Evolutionary conservation across 148 eudicot species (phyloP), one percentile per base, ranked within the genome.

Genomic region (Linanthus parryae): DNA sequence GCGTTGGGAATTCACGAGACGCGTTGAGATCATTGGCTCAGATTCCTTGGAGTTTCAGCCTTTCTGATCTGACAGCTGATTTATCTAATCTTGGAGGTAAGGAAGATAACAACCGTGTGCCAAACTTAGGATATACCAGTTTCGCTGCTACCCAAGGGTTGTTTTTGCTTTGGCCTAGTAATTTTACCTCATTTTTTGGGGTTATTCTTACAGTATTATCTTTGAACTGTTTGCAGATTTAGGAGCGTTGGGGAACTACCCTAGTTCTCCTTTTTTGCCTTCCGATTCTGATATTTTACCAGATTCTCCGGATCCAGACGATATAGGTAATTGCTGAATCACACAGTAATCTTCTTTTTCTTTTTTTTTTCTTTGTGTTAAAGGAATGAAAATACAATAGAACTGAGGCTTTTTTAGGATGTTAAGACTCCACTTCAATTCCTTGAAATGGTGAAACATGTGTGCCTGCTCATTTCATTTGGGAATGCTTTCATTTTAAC

Each of bases 41-140:
- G 72, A 84, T 92, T 24, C 99, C 99, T 13, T 92, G 99, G 99
- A 92, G 72, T 52, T 87, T 92, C 62, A 92, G 99, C 62, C 82
- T 92, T 35, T 87, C 99, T 16, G 99, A 92, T 73, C 77, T 90
- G 52, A 92, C 99, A 8, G 99, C 95, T 42, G 99, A 92, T 68
- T 74, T 92, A 53, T 82, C 99, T 22, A 92, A 92, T 73, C 63
- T 92, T 72, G 99, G 88, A 82, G 99, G 99, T 92, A 71, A 30
- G n/a, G n/a, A n/a, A n/a, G n/a, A n/a, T n/a, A n/a, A n/a, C n/a
- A n/a, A n/a, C n/a, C n/a, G n/a, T n/a, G n/a, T n/a, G n/a, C n/a
- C n/a, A n/a, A n/a, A n/a, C n/a, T n/a, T n/a, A n/a, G n/a, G n/a
- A n/a, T n/a, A n/a, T n/a, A n/a, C n/a, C n/a, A n/a, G n/a, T n/a